Conservation (phyloP, 2,329 filamentous ascomycete genomes). For the Aspergillus puulaauensis region DNA sequence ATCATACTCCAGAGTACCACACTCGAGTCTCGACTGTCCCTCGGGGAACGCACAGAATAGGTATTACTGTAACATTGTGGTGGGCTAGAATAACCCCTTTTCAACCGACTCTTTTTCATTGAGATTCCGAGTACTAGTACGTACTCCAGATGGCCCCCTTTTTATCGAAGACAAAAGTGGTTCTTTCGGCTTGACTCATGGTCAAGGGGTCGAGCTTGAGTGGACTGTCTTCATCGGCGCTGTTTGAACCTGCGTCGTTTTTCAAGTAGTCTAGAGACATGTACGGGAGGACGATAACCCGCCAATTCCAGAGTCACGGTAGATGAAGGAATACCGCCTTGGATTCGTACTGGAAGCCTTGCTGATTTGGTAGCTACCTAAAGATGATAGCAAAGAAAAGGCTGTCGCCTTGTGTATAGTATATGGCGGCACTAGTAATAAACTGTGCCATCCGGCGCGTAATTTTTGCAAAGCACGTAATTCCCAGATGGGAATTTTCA, state of each 20-base stretch:
- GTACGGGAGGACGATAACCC: too few relatives aligned
- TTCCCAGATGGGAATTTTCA: conserved; percentile 1
- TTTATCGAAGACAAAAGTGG: too few relatives aligned
- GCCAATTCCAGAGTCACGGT: too few relatives aligned
- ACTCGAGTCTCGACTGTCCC: background rate
- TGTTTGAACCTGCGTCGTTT: too few relatives aligned
- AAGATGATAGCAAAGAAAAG: too few relatives aligned
- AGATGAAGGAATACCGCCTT: too few relatives aligned
- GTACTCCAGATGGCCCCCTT: background rate
- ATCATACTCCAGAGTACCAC: conserved; percentile 1
- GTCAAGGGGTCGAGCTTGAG: background rate
- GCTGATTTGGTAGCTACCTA: background rate
- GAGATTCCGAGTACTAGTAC: background rate
- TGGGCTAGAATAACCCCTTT: conserved; percentile 1
- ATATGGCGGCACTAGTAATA: background rate
- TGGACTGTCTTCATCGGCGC: background rate
- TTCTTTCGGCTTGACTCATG: too few relatives aligned
- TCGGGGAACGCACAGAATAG: background rate
- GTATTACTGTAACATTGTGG: background rate
- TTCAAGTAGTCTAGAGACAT: too few relatives aligned
- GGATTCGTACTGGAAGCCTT: too few relatives aligned
- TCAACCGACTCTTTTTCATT: background rate
- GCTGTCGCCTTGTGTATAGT: too few relatives aligned
- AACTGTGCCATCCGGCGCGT: background rate
- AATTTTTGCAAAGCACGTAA: background rate